Percentiles rank a stretch among this genome's conserved stretches.
phyloP scores from a whole-genome alignment of 2,329 filamentous ascomycete genomes.

The Sclerotinia trifoliorum region DNA sequence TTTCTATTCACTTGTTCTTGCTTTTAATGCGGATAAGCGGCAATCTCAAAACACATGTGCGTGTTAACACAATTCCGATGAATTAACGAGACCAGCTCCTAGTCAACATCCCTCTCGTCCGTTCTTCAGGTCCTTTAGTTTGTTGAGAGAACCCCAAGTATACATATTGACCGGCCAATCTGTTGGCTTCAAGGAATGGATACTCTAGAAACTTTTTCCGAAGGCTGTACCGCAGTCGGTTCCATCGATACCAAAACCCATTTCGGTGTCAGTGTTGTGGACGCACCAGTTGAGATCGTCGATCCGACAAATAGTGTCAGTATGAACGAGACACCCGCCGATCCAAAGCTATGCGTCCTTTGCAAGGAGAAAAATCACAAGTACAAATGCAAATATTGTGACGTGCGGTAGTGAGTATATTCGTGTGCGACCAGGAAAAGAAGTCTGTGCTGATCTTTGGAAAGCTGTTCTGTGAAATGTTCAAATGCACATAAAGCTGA shows the following conservation, averaged over 20 bases:
- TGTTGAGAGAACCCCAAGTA: background rate
- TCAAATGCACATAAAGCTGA: constrained; percentile 50
- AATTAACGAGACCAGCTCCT: background rate
- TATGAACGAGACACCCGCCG: background rate
- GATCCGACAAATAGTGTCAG: background rate
- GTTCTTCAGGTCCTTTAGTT: background rate
- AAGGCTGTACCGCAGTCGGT: background rate
- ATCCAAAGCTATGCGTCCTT: constrained; percentile 49
- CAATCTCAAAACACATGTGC: background rate
- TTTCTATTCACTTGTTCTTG: no score
- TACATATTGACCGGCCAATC: background rate
- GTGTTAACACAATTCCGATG: background rate
- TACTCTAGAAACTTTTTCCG: background rate
- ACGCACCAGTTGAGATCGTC: background rate
- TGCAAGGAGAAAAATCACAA: constrained; percentile 53
- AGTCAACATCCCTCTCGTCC: background rate
- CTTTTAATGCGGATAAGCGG: background rate
- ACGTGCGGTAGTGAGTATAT: constrained; percentile 54
- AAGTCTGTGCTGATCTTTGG: background rate
- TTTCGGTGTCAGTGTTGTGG: background rate
- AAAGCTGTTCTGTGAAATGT: constrained; percentile 59
- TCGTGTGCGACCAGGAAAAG: no score
- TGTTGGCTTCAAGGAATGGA: background rate
- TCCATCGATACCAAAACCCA: background rate
- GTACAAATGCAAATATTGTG: constrained; percentile 63